Evolutionary conservation across 164 flowering plant species (phyloP), one percentile per base, ranked within the genome.

Genomic region (Liriodendron chinense): DNA sequence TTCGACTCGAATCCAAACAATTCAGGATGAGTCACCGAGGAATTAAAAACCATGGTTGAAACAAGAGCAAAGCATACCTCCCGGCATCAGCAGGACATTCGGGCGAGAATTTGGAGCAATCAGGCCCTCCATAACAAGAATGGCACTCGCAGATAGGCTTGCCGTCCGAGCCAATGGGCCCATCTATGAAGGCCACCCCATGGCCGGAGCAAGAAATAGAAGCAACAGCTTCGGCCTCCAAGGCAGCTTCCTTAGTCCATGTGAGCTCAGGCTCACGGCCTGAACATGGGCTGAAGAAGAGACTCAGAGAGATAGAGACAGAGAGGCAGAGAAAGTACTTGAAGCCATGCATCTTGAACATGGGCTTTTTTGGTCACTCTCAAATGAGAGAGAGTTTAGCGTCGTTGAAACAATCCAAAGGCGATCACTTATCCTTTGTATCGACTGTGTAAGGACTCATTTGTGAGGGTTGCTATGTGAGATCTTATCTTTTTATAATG

Each of bases 81-180:
- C 53, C 48, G 6, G 65, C 65, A 7, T 71, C 73, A 5, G 63
- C 64, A 22, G 63, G 43, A 43, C 73, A 71, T 9, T 71, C 21
- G 48, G 64, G 64, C 20, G 26, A 21, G 73, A 71, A 50, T 71
- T 56, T n/a, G 47, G 73, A 71, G 73, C 73, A 71, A 56, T 71
- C 22, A 64, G 65, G 34, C 8, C 73, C 43, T 16, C 65, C 63
- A 8, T 24, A 71, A 47, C 65, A 71, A 5, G 73, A 20, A 56
- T 71, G 16, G 21, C 73, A 71, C 9, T 71, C 73, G 49, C 73
- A 71, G 64, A 23, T 47, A 18, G 65, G 70, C 47, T 26, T 26
- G 13, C 70, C 70, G 14, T 68, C 70, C 43, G 0, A 26, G 10
- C 16, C 13, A 25, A 26, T 16, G 18, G 43, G 12, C 61, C 47